phyloP scores from a whole-genome alignment of 2,329 filamentous ascomycete species.

The Diplodia sapinea region DNA sequence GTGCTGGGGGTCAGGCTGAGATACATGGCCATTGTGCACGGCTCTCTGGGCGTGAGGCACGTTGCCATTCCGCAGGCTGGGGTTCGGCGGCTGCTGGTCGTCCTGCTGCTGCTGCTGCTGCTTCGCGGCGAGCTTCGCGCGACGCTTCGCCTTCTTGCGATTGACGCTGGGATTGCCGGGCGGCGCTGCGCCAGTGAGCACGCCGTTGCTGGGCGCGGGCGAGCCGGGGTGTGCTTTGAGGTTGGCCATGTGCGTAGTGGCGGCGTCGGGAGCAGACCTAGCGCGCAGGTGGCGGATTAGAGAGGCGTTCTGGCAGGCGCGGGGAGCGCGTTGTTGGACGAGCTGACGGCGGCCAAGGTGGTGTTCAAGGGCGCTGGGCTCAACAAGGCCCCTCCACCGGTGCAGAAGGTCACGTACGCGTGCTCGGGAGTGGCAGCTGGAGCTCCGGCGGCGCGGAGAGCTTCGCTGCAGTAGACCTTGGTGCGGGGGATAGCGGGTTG shows the following conservation, averaged over 20 bases:
- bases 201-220: slow-evolving; percentile 48
- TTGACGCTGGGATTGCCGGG: slow-evolving; percentile 66
- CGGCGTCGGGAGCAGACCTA: slow-evolving; percentile 19
- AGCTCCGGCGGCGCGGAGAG: slow-evolving; percentile 23
- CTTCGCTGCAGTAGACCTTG: neutral
- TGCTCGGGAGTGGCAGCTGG: slow-evolving; percentile 9
- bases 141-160: slow-evolving; percentile 93
- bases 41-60: slow-evolving; percentile 34
- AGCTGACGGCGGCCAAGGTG: slow-evolving; percentile 20
- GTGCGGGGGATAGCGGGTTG: slow-evolving; percentile 8
- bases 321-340: neutral
- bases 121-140: slow-evolving; percentile 80
- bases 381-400: slow-evolving; percentile 27
- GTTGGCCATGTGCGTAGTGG: slow-evolving; percentile 43
- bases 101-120: slow-evolving; percentile 47
- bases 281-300: slow-evolving; percentile 17
- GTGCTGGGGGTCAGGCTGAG: slow-evolving; percentile 33
- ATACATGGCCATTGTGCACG: slow-evolving; percentile 21
- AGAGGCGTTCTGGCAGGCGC: neutral
- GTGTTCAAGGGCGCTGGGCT: slow-evolving; percentile 23
- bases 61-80: slow-evolving; percentile 42
- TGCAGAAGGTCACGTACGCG: slow-evolving; percentile 22
- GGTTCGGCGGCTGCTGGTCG: slow-evolving; percentile 41
- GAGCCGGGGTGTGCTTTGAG: slow-evolving; percentile 39
- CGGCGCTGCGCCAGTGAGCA: slow-evolving; percentile 44